These are phyloP conservation scores for Trifolium repens DNA, from an alignment of 306 rosid genomes.

Conservation along the genomic window DNA sequence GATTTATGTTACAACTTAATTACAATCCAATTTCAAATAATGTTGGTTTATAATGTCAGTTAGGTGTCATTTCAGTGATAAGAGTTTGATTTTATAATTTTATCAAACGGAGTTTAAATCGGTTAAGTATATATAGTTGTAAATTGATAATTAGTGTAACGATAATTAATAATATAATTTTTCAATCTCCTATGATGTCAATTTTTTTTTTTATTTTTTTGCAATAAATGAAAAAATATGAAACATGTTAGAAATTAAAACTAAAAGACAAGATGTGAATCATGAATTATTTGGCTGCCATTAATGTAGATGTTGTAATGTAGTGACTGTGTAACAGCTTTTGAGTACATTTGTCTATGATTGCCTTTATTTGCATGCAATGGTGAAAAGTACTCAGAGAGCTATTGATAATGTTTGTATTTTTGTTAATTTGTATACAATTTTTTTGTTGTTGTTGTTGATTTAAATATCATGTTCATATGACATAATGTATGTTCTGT, in stretches of 20 bases:
- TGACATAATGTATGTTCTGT: background rate
- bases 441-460: background rate
- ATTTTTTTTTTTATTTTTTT: background rate
- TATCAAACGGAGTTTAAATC: no score
- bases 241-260: background rate
- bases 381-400: constrained; percentile 3
- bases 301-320: constrained; percentile 27
- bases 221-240: background rate
- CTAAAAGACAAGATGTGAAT: background rate
- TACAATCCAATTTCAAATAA: background rate
- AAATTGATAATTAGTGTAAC: background rate
- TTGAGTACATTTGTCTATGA: constrained; percentile 1
- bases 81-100: background rate
- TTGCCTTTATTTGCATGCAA: constrained; percentile 29
- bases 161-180: no score
- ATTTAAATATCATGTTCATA: constrained; percentile 9
- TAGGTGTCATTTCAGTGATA: background rate
- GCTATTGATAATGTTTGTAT: constrained; percentile 3
- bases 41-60: background rate
- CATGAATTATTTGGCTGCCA: constrained; percentile 26
- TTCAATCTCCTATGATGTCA: background rate
- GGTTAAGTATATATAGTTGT: background rate
- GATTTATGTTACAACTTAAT: constrained; percentile 10
- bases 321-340: constrained; percentile 3
- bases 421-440: constrained; percentile 16